phyloP scores from a whole-genome alignment of 345 rosid species.

The Luvunga scandens region DNA sequence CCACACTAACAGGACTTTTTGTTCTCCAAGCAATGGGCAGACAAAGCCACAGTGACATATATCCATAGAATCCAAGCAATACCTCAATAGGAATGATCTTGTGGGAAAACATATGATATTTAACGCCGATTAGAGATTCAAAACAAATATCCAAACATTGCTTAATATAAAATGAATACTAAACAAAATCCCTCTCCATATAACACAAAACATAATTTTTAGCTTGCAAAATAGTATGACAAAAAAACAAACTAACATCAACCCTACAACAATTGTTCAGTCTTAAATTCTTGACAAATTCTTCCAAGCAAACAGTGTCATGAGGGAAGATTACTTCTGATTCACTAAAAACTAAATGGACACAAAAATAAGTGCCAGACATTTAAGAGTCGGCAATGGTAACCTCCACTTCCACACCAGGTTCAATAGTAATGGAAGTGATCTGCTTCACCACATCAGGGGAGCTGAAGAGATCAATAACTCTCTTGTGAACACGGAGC shows the following conservation, averaged over 20 bases:
- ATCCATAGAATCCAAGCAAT: background rate
- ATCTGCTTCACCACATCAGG: constrained; percentile 80
- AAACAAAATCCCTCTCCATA: constrained; percentile 23
- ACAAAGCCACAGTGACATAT: background rate
- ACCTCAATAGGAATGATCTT: no score
- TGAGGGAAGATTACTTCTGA: background rate
- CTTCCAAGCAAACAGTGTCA: constrained; percentile 3
- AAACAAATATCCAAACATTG: background rate
- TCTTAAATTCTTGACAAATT: constrained; percentile 6
- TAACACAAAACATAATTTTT: background rate
- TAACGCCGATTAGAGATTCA: background rate
- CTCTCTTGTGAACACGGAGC: constrained; percentile 72
- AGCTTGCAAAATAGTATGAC: constrained; percentile 11
- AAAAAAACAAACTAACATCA: constrained; percentile 12
- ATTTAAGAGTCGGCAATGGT: constrained; percentile 58
- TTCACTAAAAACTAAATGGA: background rate
- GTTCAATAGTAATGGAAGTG: constrained; percentile 70
- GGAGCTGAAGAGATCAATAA: constrained; percentile 71
- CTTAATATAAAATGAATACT: background rate
- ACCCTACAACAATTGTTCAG: constrained; percentile 11
- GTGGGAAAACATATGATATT: background rate
- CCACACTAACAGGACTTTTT: background rate
- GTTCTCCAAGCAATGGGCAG: background rate
- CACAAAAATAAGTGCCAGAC: constrained; percentile 6
- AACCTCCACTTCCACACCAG: constrained; percentile 77